Evolutionary conservation across 306 rosid species (phyloP).

Genomic region (Glycine soja): DNA sequence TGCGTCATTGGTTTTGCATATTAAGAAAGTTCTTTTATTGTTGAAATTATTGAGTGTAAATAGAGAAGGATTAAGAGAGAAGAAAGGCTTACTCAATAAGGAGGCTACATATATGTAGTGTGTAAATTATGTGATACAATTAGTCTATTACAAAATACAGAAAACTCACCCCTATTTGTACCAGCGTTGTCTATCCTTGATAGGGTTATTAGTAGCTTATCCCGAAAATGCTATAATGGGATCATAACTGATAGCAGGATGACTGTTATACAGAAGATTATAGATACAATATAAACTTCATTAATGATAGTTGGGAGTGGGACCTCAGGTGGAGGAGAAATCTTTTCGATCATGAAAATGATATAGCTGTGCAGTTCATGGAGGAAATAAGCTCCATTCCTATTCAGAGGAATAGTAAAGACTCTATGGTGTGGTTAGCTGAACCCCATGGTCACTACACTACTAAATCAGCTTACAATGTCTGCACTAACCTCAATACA

Average conservation of each 20-base stretch:
- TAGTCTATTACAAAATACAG: slow-evolving; percentile 11
- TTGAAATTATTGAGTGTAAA: not conserved
- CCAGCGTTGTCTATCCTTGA: not conserved
- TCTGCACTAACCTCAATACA: too few relatives aligned
- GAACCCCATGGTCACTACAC: too few relatives aligned
- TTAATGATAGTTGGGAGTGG: too few relatives aligned
- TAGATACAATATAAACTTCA: slow-evolving; percentile 5
- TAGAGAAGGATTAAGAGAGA: not conserved
- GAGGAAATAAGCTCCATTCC: too few relatives aligned
- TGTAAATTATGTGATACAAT: not conserved
- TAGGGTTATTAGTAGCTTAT: not conserved
- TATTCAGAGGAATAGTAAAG: too few relatives aligned
- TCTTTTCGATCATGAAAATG: too few relatives aligned
- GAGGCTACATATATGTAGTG: not conserved
- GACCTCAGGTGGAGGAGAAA: too few relatives aligned
- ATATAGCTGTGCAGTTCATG: too few relatives aligned
- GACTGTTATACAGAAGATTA: not conserved
- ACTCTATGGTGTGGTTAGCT: too few relatives aligned
- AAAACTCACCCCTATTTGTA: not conserved
- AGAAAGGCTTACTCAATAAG: not conserved
- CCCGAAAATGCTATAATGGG: not conserved
- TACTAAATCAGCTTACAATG: too few relatives aligned
- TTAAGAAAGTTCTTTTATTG: not conserved
- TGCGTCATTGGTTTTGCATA: slow-evolving; percentile 6
- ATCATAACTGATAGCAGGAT: not conserved